Percentiles rank a stretch among this genome's conserved stretches.
Conservation (phyloP, 2,329 filamentous ascomycete genomes). For the Trichoderma cornu-damae region DNA sequence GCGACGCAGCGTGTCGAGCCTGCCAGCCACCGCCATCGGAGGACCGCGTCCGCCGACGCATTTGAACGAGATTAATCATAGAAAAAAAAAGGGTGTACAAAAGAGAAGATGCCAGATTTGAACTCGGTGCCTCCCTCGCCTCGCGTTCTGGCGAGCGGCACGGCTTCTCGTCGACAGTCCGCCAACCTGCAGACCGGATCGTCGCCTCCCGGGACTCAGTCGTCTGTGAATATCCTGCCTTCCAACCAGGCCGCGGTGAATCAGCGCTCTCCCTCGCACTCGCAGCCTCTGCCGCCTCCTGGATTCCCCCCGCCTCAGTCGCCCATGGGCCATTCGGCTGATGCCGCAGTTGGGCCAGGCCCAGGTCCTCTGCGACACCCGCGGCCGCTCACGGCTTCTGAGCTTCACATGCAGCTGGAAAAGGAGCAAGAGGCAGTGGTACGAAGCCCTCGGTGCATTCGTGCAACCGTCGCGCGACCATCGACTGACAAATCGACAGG, state of each 20-base stretch:
- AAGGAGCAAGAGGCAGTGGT: slow-evolving; percentile 95
- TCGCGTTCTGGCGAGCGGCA: slow-evolving; percentile 39
- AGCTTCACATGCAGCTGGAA: slow-evolving; percentile 83
- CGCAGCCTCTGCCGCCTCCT: slow-evolving; percentile 31
- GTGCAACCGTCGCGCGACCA: background rate
- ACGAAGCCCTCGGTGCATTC: slow-evolving; percentile 31
- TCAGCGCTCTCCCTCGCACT: slow-evolving; percentile 32
- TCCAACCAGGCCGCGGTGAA: slow-evolving; percentile 50
- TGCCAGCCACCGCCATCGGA: slow-evolving; percentile 8
- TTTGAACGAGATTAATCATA: slow-evolving; percentile 2
- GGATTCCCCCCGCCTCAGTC: slow-evolving; percentile 20
- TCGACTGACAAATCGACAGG: slow-evolving; percentile 45
- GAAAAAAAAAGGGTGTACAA: slow-evolving; percentile 2
- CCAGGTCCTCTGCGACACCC: slow-evolving; percentile 79
- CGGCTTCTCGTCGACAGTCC: slow-evolving; percentile 41
- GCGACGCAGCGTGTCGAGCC: background rate
- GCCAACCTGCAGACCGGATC: slow-evolving; percentile 37
- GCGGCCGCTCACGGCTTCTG: slow-evolving; percentile 78
- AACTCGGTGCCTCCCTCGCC: slow-evolving; percentile 52
- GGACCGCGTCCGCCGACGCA: background rate
- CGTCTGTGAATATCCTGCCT: slow-evolving; percentile 51
- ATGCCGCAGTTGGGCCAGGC: slow-evolving; percentile 43
- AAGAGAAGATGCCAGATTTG: slow-evolving; percentile 46
- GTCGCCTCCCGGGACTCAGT: slow-evolving; percentile 40
- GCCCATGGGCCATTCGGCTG: slow-evolving; percentile 31